These are phyloP conservation scores for Trichophyton rubrum DNA, from an alignment of 2,329 filamentous ascomycete genomes.

Conservation along the genomic window DNA sequence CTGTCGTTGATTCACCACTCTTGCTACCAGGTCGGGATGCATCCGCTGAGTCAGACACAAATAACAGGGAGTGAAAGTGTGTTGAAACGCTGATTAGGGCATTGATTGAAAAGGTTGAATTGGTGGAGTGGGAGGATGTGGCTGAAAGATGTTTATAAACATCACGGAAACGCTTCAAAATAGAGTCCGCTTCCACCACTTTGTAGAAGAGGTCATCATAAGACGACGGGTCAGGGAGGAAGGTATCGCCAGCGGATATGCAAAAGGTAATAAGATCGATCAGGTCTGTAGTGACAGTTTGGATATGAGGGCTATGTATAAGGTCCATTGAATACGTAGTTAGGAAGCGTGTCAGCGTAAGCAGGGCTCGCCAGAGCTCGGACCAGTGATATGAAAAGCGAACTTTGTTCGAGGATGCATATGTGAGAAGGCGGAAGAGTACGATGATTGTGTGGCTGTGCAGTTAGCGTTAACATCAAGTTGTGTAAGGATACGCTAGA, in stretches of 20 bases:
- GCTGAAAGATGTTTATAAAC: slow-evolving; percentile 46
- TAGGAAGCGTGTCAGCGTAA: slow-evolving; percentile 80
- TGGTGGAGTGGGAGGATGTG: slow-evolving; percentile 11
- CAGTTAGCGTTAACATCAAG: slow-evolving; percentile 1
- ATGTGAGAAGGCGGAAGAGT: slow-evolving; percentile 68
- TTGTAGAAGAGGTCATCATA: slow-evolving; percentile 99
- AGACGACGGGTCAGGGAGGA: slow-evolving; percentile 71
- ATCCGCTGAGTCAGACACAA: slow-evolving; percentile 40
- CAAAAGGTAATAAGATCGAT: slow-evolving; percentile 75
- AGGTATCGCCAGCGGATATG: slow-evolving; percentile 75
- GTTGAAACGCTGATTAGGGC: slow-evolving; percentile 65
- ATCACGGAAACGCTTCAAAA: slow-evolving; percentile 68
- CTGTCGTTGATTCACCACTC: slow-evolving; percentile 13
- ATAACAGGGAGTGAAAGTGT: slow-evolving; percentile 76
- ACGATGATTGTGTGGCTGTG: slow-evolving; percentile 60
- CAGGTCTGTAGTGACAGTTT: slow-evolving; percentile 60
- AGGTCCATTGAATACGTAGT: slow-evolving; percentile 75
- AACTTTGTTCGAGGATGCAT: slow-evolving; percentile 68
- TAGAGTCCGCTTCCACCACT: slow-evolving; percentile 78
- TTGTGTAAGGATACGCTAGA: neutral
- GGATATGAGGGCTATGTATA: slow-evolving; percentile 54
- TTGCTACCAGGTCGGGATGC: slow-evolving; percentile 23
- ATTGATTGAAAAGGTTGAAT: slow-evolving; percentile 47
- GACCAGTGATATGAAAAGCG: slow-evolving; percentile 87
- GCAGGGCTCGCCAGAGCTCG: slow-evolving; percentile 79